Percentiles rank a stretch among this genome's conserved stretches.
Evolutionary conservation across 768 basidiomycete species (phyloP).

Genomic region (Termitomyces sp.): DNA sequence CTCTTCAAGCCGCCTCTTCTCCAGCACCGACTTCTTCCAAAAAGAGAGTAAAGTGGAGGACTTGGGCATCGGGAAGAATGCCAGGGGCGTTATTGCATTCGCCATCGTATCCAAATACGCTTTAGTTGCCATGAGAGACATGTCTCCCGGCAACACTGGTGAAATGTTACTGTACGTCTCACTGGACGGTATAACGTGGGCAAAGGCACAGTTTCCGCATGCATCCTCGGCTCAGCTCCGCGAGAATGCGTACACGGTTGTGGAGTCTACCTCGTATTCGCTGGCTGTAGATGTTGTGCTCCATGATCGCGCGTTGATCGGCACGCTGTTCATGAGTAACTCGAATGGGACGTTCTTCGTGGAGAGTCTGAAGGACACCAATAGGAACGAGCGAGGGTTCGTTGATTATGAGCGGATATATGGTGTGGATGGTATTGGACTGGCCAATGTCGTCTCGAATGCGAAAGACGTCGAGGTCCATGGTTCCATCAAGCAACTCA

Average conservation of each 20-base stretch:
- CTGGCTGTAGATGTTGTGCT: slow-evolving; percentile 91
- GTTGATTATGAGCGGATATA: slow-evolving; percentile 91
- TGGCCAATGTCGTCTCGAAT: slow-evolving; percentile 85
- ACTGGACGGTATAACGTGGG: slow-evolving; percentile 79
- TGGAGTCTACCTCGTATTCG: slow-evolving; percentile 91
- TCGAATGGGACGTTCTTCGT: slow-evolving; percentile 96
- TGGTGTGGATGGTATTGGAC: slow-evolving; percentile 84
- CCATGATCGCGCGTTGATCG: slow-evolving; percentile 58
- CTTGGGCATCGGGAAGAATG: slow-evolving; percentile 79
- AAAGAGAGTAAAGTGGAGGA: slow-evolving; percentile 65
- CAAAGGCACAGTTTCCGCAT: slow-evolving; percentile 89
- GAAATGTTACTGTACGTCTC: slow-evolving; percentile 87
- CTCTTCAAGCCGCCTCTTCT: slow-evolving; percentile 69
- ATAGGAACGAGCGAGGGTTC: slow-evolving; percentile 80
- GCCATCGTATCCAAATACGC: slow-evolving; percentile 92
- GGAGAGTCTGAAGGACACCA: slow-evolving; percentile 86
- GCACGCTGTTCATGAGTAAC: slow-evolving; percentile 93
- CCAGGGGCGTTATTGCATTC: slow-evolving; percentile 86
- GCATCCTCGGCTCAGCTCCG: slow-evolving; percentile 70
- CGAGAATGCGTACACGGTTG: slow-evolving; percentile 94
- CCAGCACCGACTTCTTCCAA: slow-evolving; percentile 81
- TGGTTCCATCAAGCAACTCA: slow-evolving; percentile 63
- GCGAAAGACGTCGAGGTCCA: slow-evolving; percentile 77
- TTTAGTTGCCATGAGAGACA: slow-evolving; percentile 82
- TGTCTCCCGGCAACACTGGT: slow-evolving; percentile 44